Evolutionary conservation across 495 filamentous ascomycete genomes (phyloP).

Genomic region (Podospora pseudoanserina): DNA sequence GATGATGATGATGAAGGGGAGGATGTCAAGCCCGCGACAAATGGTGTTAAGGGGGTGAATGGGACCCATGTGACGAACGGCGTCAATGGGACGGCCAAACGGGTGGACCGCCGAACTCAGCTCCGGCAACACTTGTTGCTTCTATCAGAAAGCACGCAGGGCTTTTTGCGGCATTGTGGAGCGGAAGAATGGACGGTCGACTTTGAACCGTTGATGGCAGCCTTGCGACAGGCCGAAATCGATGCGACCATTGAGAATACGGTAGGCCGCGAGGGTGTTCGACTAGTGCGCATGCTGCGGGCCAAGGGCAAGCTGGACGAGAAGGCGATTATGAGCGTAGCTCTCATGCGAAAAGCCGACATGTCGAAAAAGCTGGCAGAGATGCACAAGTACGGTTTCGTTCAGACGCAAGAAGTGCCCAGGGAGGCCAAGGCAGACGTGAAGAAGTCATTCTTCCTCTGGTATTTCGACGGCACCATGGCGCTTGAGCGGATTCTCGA

Average conservation of each 20-base stretch:
- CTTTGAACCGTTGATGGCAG: conserved; percentile 63
- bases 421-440: conserved; percentile 73
- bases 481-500: conserved; percentile 63
- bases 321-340: conserved; percentile 69
- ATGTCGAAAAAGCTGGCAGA: conserved; percentile 73
- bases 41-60: conserved; percentile 32
- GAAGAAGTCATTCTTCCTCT: conserved; percentile 78
- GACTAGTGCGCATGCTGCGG: conserved; percentile 75
- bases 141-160: conserved; percentile 65
- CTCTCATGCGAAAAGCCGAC: conserved; percentile 73
- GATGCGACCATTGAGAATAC: conserved; percentile 71
- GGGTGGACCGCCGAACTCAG: conserved; percentile 58
- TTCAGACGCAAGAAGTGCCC: conserved; percentile 90
- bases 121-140: conserved; percentile 66
- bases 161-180: conserved; percentile 62
- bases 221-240: conserved; percentile 68
- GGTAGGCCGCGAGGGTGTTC: conserved; percentile 70
- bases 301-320: conserved; percentile 89
- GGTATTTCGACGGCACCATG: conserved; percentile 78
- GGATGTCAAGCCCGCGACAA: conserved; percentile 30
- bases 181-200: conserved; percentile 75
- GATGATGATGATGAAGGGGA: conserved; percentile 43
- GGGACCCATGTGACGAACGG: conserved; percentile 28
- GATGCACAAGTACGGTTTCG: conserved; percentile 77
- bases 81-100: conserved; percentile 34